These are phyloP conservation scores for Magnolia kwangsiensis DNA, from an alignment of 164 flowering plant genomes.

Conservation along the genomic window DNA sequence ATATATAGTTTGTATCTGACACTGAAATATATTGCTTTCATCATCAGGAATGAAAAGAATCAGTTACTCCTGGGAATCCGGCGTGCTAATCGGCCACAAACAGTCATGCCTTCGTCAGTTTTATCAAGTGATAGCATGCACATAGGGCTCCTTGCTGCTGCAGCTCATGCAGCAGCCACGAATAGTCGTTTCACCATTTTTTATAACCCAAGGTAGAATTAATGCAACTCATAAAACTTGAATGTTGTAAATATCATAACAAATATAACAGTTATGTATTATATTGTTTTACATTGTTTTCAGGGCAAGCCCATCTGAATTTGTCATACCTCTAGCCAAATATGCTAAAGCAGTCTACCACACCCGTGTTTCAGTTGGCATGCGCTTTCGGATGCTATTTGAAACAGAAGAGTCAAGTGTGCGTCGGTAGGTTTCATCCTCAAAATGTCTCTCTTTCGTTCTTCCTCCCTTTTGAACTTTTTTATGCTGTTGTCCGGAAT, in stretches of 20 bases:
- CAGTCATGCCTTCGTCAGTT: constrained; percentile 93
- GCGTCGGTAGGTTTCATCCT: constrained; percentile 49
- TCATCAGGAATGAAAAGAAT: constrained; percentile 83
- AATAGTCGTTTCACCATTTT: constrained; percentile 89
- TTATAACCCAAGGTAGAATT: constrained; percentile 78
- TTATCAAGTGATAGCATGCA: constrained; percentile 97
- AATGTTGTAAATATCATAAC: neutral
- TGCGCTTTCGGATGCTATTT: constrained; percentile 93
- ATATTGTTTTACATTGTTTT: constrained; percentile 11
- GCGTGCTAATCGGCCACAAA: constrained; percentile 83
- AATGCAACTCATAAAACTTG: neutral
- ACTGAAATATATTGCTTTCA: constrained; percentile 2
- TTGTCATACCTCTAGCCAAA: constrained; percentile 77
- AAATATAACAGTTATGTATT: neutral
- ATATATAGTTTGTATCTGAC: neutral
- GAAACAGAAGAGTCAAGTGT: constrained; percentile 95
- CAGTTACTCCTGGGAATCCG: constrained; percentile 88
- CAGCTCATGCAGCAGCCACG: constrained; percentile 96
- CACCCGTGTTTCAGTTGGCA: constrained; percentile 92
- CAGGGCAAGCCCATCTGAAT: constrained; percentile 95
- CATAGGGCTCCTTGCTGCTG: constrained; percentile 93
- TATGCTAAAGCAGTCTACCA: constrained; percentile 83
- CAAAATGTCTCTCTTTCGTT: neutral
- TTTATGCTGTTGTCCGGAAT: neutral
- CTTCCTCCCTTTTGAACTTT: neutral